These are phyloP conservation scores for Phytophthora megakarya DNA, from an alignment of 352 stramenopile genomes.

Conservation along the genomic window DNA sequence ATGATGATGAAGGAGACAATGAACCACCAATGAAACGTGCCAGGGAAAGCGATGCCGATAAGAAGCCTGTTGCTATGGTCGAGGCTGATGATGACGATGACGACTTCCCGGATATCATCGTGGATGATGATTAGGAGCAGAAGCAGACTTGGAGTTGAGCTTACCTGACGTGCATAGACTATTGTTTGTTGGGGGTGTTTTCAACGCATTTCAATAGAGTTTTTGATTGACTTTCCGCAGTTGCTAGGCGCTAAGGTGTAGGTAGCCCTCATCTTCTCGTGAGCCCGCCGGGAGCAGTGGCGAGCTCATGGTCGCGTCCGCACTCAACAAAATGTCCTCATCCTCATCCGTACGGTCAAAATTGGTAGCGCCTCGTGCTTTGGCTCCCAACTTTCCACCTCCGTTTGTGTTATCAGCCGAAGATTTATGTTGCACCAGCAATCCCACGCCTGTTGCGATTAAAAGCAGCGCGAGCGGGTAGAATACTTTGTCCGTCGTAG, in stretches of 20 bases:
- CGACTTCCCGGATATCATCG: conserved; percentile 85
- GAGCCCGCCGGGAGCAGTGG: conserved; percentile 54
- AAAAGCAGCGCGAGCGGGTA: conserved; percentile 77
- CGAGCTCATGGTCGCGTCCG: conserved; percentile 70
- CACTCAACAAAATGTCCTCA: conserved; percentile 60
- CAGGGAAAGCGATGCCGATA: conserved; percentile 39
- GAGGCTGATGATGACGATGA: conserved; percentile 58
- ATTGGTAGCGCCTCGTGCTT: conserved; percentile 24
- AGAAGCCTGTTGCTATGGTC: conserved; percentile 26
- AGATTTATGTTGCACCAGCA: conserved; percentile 75
- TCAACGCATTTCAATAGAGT: conserved; percentile 22
- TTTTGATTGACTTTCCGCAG: conserved; percentile 26
- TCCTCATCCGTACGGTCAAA: conserved; percentile 47
- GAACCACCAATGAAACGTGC: conserved; percentile 31
- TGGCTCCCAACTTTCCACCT: conserved; percentile 17
- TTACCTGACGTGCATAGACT: neutral
- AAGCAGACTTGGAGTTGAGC: neutral
- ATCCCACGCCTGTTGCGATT: conserved; percentile 68
- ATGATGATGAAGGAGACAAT: conserved; percentile 31
- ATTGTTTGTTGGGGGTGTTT: conserved; percentile 13
- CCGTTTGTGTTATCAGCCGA: conserved; percentile 7
- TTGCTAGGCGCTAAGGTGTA: conserved; percentile 46
- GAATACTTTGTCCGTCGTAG: conserved; percentile 58
- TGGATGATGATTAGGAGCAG: conserved; percentile 56
- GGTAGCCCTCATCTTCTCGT: conserved; percentile 55